Evolutionary conservation across 768 basidiomycete species (phyloP), one percentile per base, ranked within the genome.

Genomic region (Mycena venus): DNA sequence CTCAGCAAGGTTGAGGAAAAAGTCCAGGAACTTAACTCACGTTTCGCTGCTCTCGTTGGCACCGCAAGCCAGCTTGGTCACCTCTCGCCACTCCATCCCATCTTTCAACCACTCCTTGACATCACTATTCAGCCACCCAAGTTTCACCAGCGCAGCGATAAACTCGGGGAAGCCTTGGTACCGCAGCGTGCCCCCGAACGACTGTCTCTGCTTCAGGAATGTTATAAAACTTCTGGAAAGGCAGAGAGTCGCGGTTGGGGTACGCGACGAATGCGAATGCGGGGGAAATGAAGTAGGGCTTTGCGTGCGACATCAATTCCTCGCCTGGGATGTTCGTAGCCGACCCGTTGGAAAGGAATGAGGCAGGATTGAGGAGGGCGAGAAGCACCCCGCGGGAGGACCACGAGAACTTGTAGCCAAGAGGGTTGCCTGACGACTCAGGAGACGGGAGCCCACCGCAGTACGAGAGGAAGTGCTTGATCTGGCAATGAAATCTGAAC

Each of bases 371-470:
- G 79, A 97, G 91, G 63, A 99, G 91, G 2, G 98, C 98, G 77
- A 99, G 94, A 68, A 99, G 93, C 53, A 97, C 97, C 63, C 97
- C 98, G 25, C 96, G 94, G 10, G 97, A 95, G 9, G 96, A 98
- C 98, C 98, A 99, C 42, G 96, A 98, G 87, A 99, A 99, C 84
- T 99, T 99, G 92, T 99, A 99, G 14, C 98, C 98, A 69, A 99
- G 93, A 3, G 98, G 97, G 87, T 99, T 99, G 80, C 93, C 92
- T 5, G 96, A 91, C 80, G 94, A 94, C 79, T 96, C 93, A 9
- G 96, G 95, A 0, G 97, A 96, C 59, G 97, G 97, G 59, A 99
- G 94, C 71, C 98, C 98, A 81, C 97, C 97, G 76, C 98, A 99
- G 90, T 96, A 98, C 0, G 95, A 97, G 68, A 94, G 85, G 90